Base-by-base conservation (phyloP, 331 rosid species). In the Cydonia oblonga region DNA sequence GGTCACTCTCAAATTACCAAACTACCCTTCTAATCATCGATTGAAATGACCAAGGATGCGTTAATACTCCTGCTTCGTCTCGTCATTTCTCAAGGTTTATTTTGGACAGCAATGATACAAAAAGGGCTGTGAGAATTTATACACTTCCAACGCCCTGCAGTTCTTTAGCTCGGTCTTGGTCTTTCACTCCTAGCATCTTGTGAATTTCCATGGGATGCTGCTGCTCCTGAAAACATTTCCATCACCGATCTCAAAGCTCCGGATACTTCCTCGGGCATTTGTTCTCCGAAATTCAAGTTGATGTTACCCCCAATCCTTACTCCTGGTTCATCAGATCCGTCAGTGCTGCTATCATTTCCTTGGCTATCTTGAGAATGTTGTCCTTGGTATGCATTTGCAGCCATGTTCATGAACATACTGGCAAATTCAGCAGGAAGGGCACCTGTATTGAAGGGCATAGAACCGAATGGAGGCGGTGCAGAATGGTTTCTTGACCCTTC, bases 391-490 rank as follows among this genome's bases (percentile, higher is more conserved):
- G 82, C 72, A 38, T 84, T 87, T 1, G 83, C 52, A 19, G 96
- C 84, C 61, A 90, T 84, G 85, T 85, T 88, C 90, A 72, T 91
- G 52, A 93, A 84, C 86, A 91, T 83, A 79, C 79, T 77, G 6
- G 95, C 87, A 28, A 93, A 51, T 66, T 83, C 81, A 5, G 80
- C 49, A 56, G 86, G 83, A 25, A 80, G 71, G 6, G 78, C 61
- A 18, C 58, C 59, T 52, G 83, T 75, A 73, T 84, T 77, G 58
- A 89, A 85, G 9, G 90, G 82, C 86, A 82, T 63, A 5, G 97
- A 78, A 64, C 78, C 70, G 24, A 86, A 89, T 7, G 84, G 79
- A 52, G 90, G 78, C 0, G 92, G 80, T 19, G 74, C 73, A 26
- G 75, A 79, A 26, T 81, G 80, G 73, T 83, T 82, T 57, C 91